Percentiles rank a stretch among this genome's conserved stretches.
These are phyloP conservation scores for Pleurozium schreberi DNA, from an alignment of 225 moss, liverwort and hornwort species.

Conservation along the genomic window DNA sequence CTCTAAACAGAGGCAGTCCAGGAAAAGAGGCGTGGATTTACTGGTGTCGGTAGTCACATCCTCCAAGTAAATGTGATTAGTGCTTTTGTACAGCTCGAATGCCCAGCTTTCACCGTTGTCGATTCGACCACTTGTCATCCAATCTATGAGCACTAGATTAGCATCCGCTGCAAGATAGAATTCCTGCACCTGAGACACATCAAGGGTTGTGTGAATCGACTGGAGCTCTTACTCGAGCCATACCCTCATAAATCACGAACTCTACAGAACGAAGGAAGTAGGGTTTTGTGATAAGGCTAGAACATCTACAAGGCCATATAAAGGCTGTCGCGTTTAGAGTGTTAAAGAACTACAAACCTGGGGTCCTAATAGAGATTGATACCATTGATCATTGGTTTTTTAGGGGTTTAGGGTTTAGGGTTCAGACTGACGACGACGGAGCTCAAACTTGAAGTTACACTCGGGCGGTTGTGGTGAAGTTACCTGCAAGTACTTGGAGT, in stretches of 20 bases:
- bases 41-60: background rate
- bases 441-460: background rate
- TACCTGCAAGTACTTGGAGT: constrained; percentile 69
- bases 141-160: constrained; percentile 78
- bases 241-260: background rate
- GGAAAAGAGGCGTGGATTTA: constrained; percentile 5
- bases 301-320: background rate
- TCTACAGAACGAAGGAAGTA: background rate
- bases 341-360: background rate
- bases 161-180: constrained; percentile 54
- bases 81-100: constrained; percentile 71
- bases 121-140: constrained; percentile 86
- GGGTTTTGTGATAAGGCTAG: background rate
- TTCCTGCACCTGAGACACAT: constrained; percentile 54
- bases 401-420: background rate
- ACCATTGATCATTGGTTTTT: background rate
- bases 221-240: background rate
- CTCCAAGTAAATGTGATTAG: constrained; percentile 76
- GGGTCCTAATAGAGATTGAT: background rate
- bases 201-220: background rate
- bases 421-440: background rate
- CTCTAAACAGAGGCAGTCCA: constrained; percentile 54
- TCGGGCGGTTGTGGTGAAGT: background rate
- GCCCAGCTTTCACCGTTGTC: constrained; percentile 74
- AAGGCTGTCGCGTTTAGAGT: background rate